These are phyloP conservation scores for Brassica incana DNA, from an alignment of 345 rosid genomes.

Conservation along the genomic window DNA sequence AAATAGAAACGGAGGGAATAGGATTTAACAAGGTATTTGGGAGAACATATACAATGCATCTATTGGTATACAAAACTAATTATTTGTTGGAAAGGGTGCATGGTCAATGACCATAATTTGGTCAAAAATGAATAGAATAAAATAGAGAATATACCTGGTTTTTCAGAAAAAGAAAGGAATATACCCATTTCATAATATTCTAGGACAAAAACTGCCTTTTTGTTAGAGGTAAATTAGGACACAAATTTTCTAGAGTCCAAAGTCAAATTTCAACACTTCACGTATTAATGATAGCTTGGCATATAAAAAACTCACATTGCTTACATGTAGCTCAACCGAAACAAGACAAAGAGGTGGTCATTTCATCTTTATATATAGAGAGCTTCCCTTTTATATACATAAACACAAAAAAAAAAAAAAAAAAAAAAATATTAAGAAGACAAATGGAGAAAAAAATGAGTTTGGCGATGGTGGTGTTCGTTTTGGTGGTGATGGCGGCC, in stretches of 20 bases:
- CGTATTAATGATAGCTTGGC: background rate
- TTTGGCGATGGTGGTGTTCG: background rate
- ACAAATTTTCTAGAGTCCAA: background rate
- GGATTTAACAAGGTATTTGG: too few species aligned
- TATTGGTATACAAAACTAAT: too few species aligned
- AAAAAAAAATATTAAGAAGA: background rate
- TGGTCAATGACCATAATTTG: background rate
- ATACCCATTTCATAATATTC: background rate
- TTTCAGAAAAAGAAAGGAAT: background rate
- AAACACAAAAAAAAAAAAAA: background rate
- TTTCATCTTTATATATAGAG: background rate
- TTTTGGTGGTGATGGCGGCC: background rate
- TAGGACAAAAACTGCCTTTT: background rate
- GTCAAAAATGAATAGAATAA: background rate
- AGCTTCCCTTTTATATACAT: background rate
- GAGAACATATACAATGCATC: too few species aligned
- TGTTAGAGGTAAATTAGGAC: background rate
- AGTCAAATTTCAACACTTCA: constrained; percentile 10
- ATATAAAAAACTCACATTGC: background rate
- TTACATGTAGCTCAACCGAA: background rate
- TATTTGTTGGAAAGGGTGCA: too few species aligned
- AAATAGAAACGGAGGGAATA: too few species aligned
- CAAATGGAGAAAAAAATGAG: background rate
- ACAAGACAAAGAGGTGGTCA: background rate
- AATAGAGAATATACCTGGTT: background rate